A percentile compares a stretch with the other conserved stretches of the same genome.
phyloP scores from a whole-genome alignment of 2,329 filamentous ascomycete species.

The Blastomyces gilchristii region DNA sequence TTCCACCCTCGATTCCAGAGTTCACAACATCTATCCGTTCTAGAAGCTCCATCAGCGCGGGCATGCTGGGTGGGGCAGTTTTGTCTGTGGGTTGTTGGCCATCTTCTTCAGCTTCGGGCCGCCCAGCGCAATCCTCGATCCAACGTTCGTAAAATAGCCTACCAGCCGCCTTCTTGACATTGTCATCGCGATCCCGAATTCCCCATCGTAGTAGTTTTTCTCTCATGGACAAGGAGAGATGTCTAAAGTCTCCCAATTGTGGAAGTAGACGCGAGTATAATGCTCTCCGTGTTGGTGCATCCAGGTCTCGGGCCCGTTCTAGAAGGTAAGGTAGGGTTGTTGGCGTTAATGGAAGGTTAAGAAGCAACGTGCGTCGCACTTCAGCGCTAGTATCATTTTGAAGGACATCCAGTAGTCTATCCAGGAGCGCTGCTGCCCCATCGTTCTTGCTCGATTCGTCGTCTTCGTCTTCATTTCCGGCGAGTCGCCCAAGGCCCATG shows the following conservation, averaged over 20 bases:
- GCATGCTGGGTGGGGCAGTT: constrained; percentile 57
- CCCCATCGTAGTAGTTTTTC: constrained; percentile 96
- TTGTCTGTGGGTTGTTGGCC: constrained; percentile 35
- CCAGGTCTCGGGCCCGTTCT: constrained; percentile 81
- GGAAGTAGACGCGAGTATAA: constrained; percentile 82
- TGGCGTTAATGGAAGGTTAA: constrained; percentile 80
- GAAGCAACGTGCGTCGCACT: constrained; percentile 74
- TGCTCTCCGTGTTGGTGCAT: constrained; percentile 70
- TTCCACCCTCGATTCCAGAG: constrained; percentile 78
- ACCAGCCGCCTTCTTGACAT: constrained; percentile 82
- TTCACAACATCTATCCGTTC: constrained; percentile 91
- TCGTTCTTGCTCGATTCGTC: constrained; percentile 61
- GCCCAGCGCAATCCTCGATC: constrained; percentile 86
- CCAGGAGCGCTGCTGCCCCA: constrained; percentile 58
- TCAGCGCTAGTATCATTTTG: constrained; percentile 93
- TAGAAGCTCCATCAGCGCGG: constrained; percentile 79
- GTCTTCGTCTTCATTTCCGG: constrained; percentile 58
- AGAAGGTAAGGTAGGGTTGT: constrained; percentile 76
- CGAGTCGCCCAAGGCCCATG: constrained; percentile 74
- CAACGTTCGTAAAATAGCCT: constrained; percentile 89
- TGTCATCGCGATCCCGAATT: constrained; percentile 83
- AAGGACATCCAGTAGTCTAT: constrained; percentile 75
- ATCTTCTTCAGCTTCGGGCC: constrained; percentile 49
- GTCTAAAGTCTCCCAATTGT: constrained; percentile 83
- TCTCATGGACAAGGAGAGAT: constrained; percentile 83